Base-by-base conservation (phyloP, 192 early-diverging fungal species). In the Mortierella antarctica region DNA sequence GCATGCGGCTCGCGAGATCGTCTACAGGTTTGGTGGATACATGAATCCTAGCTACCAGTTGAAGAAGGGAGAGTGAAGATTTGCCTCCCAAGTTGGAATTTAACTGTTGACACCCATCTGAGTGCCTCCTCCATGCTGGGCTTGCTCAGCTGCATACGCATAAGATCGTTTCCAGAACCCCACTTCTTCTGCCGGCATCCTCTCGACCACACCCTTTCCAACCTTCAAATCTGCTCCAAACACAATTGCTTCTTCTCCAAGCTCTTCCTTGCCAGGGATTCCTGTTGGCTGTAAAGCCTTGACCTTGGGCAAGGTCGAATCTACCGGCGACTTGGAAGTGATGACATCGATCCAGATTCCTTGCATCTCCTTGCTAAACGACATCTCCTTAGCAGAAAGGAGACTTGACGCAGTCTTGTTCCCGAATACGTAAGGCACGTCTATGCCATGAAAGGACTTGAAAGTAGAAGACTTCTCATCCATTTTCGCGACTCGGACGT, bases 121-220 rank as follows among this genome's bases (percentile, higher is more conserved):
- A 41, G 12, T 13, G n/a, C 39, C 57, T 31, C 23, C 6, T 10
- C 57, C 57, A 9, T 42, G 57, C 17, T 5, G 10, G 15, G 57
- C 14, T 9, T 44, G 57, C 57, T 59, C 57, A 17, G 31, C 31
- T 15, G 57, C 15, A 59, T 31, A 59, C 2, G 39, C 57, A 63
- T 59, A 7, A 11, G 58, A 60, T 15, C 50, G 47, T 61, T 46
- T 61, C 68, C 68, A 70, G 50, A 70, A 70, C 40, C 15, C 40
- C 14, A 61, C 45, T 23, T 61, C 57, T 6, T 61, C 58, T 17
- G 6, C 6, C 7, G 48, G 40, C 58, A 70, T 44, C 21, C 68
- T 18, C 39, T 61, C 68, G 3, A 41, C 40, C 5, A 44, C 58
- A 21, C 31, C 68, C 7, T 41, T 6, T n/a, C 49, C 31, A 7